Evolutionary conservation across 2,329 filamentous ascomycete genomes (phyloP).

Genomic region (Ophiobolus disseminans): DNA sequence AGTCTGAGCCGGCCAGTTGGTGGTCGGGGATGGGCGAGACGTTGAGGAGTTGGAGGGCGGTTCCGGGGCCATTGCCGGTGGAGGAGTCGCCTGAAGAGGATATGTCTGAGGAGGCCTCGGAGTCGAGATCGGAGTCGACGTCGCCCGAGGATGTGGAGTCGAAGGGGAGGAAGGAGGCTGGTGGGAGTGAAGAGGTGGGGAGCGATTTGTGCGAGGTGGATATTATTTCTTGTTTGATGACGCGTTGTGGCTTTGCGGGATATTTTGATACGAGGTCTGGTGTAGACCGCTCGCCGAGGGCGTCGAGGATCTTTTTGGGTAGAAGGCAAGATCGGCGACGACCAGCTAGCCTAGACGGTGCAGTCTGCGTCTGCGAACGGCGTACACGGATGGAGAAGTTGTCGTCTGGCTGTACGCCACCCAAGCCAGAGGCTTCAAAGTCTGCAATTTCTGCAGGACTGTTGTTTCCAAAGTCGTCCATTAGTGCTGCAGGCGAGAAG

Average conservation of each 20-base stretch:
- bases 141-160: slow-evolving; percentile 46
- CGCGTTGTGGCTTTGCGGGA: slow-evolving; percentile 13
- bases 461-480: slow-evolving; percentile 29
- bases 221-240: slow-evolving; percentile 70
- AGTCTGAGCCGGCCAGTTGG: slow-evolving; percentile 3
- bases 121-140: slow-evolving; percentile 39
- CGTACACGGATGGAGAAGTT: slow-evolving; percentile 62
- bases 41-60: slow-evolving; percentile 40
- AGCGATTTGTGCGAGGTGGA: slow-evolving; percentile 71
- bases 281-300: slow-evolving; percentile 31
- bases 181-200: slow-evolving; percentile 53
- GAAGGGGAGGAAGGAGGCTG: slow-evolving; percentile 53
- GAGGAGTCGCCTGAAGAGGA: slow-evolving; percentile 31
- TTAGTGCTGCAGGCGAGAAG: slow-evolving; percentile 46
- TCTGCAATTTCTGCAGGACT: slow-evolving; percentile 40
- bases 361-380: slow-evolving; percentile 30
- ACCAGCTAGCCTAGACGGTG: background rate
- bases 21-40: slow-evolving; percentile 16
- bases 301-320: slow-evolving; percentile 42
- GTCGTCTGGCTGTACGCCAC: slow-evolving; percentile 65
- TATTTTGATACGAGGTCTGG: slow-evolving; percentile 11
- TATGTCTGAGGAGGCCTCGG: slow-evolving; percentile 46
- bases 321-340: slow-evolving; percentile 25
- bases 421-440: slow-evolving; percentile 62
- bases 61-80: slow-evolving; percentile 23